Evolutionary conservation across 139 green algal species (phyloP), one percentile per base, ranked within the genome.

Genomic region (Protoeuglena noctilucae): DNA sequence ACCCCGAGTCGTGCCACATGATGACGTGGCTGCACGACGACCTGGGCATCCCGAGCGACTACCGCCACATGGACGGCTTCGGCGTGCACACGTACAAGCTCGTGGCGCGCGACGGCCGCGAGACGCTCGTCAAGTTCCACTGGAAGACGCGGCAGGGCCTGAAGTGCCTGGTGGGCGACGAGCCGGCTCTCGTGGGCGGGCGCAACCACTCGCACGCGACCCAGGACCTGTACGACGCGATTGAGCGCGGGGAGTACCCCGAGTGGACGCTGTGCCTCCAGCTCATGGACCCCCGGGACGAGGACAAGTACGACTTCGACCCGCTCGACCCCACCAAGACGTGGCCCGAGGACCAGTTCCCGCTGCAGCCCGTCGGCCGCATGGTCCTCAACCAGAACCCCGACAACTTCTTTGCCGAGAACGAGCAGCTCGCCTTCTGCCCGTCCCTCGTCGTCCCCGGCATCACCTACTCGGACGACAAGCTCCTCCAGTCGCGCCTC

Each of bases 71-170:
- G 68, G 75, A 87, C 24, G 88, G 88, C 56, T 96, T 95, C 76
- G 88, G 88, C 9, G 88, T 96, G 68, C 88, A 96, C 76, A 92
- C 88, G 49, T 95, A 93, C 71, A 80, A 78, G 60, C 69, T 96
- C 28, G 54, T 96, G 26, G 92, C 82, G 57, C 60, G 64, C 40
- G 70, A 67, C 24, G 88, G 88, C 65, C 73, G 60, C 51, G 78
- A 88, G 63, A 93, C 78, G 28, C 77, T 82, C 17, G 83, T 95
- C 54, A 96, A 96, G 78, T 96, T 96, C 79, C 88, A 96, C 78
- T 96, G 88, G 88, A 81, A 88, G 57, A 84, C 88, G 56, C 87
- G 68, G 48, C 63, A 84, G 76, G 64, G 83, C 31, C 72, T 87
- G 9, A 82, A 92, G 62, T 85, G 63, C 61, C 66, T 96, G 64